Conservation (phyloP, 441 rosid genomes). For the Eugenia klotzschiana region DNA sequence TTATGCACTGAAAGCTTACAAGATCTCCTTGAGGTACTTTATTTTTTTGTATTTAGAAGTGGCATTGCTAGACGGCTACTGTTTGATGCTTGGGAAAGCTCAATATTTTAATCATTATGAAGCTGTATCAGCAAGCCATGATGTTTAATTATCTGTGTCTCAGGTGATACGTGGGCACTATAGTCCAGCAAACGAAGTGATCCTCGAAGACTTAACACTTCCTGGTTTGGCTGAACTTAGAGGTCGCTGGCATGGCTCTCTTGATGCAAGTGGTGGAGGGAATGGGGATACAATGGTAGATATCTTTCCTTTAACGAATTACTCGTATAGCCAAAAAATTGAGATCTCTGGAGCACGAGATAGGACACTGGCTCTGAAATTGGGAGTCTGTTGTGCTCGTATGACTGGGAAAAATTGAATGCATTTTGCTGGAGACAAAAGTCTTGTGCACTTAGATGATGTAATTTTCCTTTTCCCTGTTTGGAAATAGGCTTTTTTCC, state of each 20-base stretch:
- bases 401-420: not conserved
- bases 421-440: not conserved
- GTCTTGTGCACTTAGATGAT: not conserved
- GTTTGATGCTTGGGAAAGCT: not conserved
- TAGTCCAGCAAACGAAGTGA: conserved; percentile 55
- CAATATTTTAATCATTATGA: not conserved
- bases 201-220: conserved; percentile 67
- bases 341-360: not conserved
- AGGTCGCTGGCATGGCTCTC: conserved; percentile 92
- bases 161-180: conserved; percentile 69
- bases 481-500: not conserved
- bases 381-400: not conserved
- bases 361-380: not conserved
- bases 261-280: conserved; percentile 99
- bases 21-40: conserved; percentile 75
- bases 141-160: not conserved
- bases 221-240: conserved; percentile 93
- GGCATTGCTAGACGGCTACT: not conserved
- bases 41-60: not conserved
- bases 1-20: conserved; percentile 67
- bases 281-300: conserved; percentile 95
- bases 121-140: conserved; percentile 1
- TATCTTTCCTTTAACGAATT: conserved; percentile 1
- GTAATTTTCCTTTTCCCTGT: not conserved
- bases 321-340: not conserved